Conservation (phyloP, 257 asterid genomes). For the Primulina huaijiensis region DNA sequence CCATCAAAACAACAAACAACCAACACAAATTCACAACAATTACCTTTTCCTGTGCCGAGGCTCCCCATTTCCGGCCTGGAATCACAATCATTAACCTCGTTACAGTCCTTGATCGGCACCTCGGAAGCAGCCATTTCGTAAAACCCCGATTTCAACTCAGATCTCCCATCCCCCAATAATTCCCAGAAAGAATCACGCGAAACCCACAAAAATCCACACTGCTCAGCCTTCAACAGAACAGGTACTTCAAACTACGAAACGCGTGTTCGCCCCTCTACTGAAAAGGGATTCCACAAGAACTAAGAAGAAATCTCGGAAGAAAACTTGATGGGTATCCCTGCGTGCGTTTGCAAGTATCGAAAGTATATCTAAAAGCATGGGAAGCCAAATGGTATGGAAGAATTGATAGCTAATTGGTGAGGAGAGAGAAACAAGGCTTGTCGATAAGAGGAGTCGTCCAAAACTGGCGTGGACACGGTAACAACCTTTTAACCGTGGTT, state of each 20-base stretch:
- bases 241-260: conserved; percentile 14
- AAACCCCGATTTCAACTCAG: conserved; percentile 37
- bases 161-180: conserved; percentile 56
- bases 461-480: conserved; percentile 17
- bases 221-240: conserved; percentile 15
- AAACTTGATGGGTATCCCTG: conserved; percentile 13
- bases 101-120: conserved; percentile 55
- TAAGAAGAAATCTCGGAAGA: conserved; percentile 20
- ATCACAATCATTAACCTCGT: conserved; percentile 35
- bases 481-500: conserved; percentile 34
- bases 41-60: conserved; percentile 52
- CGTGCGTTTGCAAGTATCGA: conserved; percentile 11
- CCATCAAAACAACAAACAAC: background rate
- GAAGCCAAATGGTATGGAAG: conserved; percentile 41
- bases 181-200: conserved; percentile 7
- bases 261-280: conserved; percentile 2
- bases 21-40: conserved; percentile 4
- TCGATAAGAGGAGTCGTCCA: conserved; percentile 30
- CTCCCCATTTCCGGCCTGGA: conserved; percentile 29
- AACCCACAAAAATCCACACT: conserved; percentile 16
- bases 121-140: conserved; percentile 57
- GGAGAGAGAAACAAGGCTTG: conserved; percentile 30
- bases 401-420: conserved; percentile 25
- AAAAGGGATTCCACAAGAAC: background rate
- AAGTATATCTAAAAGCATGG: conserved; percentile 39